phyloP scores from a whole-genome alignment of 495 filamentous ascomycete genomes.

The Trichoderma reesei region DNA sequence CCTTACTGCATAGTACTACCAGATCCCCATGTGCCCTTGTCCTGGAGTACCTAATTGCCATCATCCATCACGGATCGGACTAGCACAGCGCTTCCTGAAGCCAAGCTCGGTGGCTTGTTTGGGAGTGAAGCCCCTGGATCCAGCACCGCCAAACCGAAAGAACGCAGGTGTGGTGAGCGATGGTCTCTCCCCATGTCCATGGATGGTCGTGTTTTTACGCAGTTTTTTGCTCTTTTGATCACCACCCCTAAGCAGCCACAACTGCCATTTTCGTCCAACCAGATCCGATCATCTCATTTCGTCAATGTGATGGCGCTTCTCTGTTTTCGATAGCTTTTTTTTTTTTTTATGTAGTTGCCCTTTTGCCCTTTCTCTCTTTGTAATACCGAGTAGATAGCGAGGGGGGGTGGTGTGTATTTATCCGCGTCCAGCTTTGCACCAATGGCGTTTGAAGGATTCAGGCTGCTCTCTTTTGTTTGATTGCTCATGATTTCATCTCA shows the following conservation, averaged over 20 bases:
- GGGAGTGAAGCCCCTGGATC: background rate
- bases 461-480: background rate
- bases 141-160: background rate
- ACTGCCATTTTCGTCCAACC: background rate
- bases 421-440: background rate
- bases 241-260: background rate
- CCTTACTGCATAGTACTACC: too few species aligned
- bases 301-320: background rate
- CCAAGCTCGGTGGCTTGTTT: slow-evolving; percentile 2
- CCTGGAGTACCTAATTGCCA: too few species aligned
- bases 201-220: too few species aligned
- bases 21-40: too few species aligned
- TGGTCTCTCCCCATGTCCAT: too few species aligned
- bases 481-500: background rate
- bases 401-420: background rate
- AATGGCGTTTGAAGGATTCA: background rate
- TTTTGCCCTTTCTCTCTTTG: too few species aligned
- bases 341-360: background rate
- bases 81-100: background rate
- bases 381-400: background rate
- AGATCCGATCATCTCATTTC: background rate
- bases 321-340: background rate
- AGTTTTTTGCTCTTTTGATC: too few species aligned
- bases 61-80: background rate
- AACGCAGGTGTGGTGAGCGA: background rate